Evolutionary conservation across 768 basidiomycete species (phyloP).

Genomic region (Amanita polypyramis): DNA sequence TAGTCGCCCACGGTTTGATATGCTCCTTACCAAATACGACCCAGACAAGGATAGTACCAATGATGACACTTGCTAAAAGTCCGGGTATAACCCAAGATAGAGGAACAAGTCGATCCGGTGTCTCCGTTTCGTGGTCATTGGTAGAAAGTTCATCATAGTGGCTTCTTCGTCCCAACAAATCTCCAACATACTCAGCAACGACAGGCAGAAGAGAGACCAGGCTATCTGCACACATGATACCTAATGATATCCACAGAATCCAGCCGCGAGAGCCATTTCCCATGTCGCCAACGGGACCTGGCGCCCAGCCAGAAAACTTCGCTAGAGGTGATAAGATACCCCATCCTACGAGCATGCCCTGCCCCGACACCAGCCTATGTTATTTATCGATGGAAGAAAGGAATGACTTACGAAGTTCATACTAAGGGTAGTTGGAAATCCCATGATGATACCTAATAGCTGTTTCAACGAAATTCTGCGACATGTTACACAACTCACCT

Average conservation of each 20-base stretch:
- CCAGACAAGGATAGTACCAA: constrained; percentile 80
- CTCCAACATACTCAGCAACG: constrained; percentile 37
- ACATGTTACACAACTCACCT: constrained; percentile 33
- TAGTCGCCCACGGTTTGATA: constrained; percentile 91
- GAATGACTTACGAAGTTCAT: constrained; percentile 68
- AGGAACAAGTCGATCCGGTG: constrained; percentile 73
- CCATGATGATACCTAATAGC: constrained; percentile 84
- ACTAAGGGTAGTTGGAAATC: constrained; percentile 84
- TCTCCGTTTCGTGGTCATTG: constrained; percentile 61
- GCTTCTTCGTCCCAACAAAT: constrained; percentile 18
- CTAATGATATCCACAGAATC: constrained; percentile 95
- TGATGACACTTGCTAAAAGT: constrained; percentile 42
- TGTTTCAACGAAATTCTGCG: constrained; percentile 1
- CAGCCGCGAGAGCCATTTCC: constrained; percentile 84
- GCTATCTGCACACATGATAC: constrained; percentile 92
- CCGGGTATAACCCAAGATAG: constrained; percentile 68
- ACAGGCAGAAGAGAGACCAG: constrained; percentile 80
- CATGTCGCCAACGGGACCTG: constrained; percentile 85
- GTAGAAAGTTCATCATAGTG: constrained; percentile 14
- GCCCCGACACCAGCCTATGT: constrained; percentile 6
- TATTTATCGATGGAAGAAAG: not conserved
- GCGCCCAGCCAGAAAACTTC: constrained; percentile 81
- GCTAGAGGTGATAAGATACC: constrained; percentile 84
- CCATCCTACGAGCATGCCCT: constrained; percentile 99
- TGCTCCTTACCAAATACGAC: constrained; percentile 83